Base-by-base conservation (phyloP, 164 flowering plant genomes). In the Annona cherimola region DNA sequence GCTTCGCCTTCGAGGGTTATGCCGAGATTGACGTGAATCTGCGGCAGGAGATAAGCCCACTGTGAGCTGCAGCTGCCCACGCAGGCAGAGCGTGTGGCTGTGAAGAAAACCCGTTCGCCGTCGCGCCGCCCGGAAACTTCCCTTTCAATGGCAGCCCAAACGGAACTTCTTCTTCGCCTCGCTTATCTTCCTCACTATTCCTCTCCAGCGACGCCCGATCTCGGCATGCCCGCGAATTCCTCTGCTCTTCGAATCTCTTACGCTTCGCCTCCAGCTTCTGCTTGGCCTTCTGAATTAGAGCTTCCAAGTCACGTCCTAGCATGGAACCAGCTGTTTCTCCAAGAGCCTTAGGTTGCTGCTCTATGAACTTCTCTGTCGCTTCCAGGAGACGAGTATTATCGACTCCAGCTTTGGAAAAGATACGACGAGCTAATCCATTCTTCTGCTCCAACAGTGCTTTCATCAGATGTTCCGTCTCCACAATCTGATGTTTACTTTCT, bases 241-340 rank as follows among this genome's bases (percentile, higher is more conserved):
- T 73, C 60, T 67, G 75, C 71, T 89, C 90, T 84, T 89, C 96
- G 19, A 82, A 82, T 75, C 98, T 78, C 77, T 92, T 83, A 72
- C 96, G 74, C 82, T 90, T 95, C 3, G 99, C 99, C 76, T 86
- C 98, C 90, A 88, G 74, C 73, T 98, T 71, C 74, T 97, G 79
- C 77, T n/a, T n/a, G n/a, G n/a, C n/a, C n/a, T n/a, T n/a, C 79
- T 87, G 93, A 76, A 95, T 79, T 76, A 95, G 76, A 60, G 84
- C 89, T 87, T 95, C 99, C 80, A 91, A 79, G 73, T 93, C 97
- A 68, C 93, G 83, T 44, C 99, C 99, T 74, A 95, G 77, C 99
- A 93, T 93, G 16, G 99, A 90, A 74, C 96, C 97, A 79, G 92
- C 82, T 69, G 97, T 78, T 70, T 89, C 97, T 73, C 98, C 86